Conservation (phyloP, 768 basidiomycete genomes). For the Suillus subluteus region DNA sequence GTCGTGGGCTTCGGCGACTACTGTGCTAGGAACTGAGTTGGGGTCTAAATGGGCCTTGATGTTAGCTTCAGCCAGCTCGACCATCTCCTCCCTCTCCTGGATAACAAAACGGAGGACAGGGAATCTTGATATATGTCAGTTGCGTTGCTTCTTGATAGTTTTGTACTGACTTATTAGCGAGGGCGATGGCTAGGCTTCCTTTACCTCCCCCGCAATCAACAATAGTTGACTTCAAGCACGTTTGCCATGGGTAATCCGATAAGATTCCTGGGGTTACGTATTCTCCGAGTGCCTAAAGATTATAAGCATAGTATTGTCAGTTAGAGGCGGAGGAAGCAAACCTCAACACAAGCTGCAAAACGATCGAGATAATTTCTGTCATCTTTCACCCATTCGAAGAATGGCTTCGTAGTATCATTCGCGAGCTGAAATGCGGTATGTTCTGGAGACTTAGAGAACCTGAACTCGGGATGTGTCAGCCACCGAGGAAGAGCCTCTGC, state of each 20-base stretch:
- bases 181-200: conserved; percentile 44
- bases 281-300: conserved; percentile 10
- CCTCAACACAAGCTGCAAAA: conserved; percentile 5
- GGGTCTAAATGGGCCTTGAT: conserved; percentile 36
- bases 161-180: conserved; percentile 36
- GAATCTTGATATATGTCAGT: conserved; percentile 4
- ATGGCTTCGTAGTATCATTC: conserved; percentile 39
- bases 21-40: conserved; percentile 33
- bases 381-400: conserved; percentile 32
- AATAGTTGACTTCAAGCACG: conserved; percentile 39
- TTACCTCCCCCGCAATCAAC: conserved; percentile 46
- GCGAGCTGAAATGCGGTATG: conserved; percentile 44
- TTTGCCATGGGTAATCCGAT: conserved; percentile 44
- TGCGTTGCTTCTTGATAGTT: background rate
- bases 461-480: conserved; percentile 22
- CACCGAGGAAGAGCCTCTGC: conserved; percentile 18
- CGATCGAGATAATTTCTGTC: background rate
- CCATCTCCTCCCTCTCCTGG: conserved; percentile 38
- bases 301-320: background rate
- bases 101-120: conserved; percentile 33
- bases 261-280: conserved; percentile 38
- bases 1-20: conserved; percentile 43
- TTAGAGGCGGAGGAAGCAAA: background rate
- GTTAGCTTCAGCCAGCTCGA: conserved; percentile 1
- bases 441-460: conserved; percentile 13